Base-by-base conservation (phyloP, 495 filamentous ascomycete genomes). In the Aspergillus homomorphus region DNA sequence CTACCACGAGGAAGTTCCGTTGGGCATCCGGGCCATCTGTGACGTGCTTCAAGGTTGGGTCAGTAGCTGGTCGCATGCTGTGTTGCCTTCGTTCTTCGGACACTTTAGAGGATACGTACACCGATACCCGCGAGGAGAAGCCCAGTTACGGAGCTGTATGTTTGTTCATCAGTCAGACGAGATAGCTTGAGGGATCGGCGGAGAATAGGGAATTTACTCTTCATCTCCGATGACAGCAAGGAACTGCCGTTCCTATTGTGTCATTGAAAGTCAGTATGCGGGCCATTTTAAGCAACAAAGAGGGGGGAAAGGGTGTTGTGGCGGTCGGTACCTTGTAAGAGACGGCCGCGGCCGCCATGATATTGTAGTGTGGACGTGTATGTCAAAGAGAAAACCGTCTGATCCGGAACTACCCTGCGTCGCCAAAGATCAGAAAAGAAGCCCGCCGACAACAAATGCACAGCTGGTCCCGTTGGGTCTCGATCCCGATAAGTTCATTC, bases 181-280 rank as follows among this genome's bases (percentile, higher is more conserved):
- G 3, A 38, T 43, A 14, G 12, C 19, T 33, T 26, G 3, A 4
- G 33, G 23, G 56, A 20, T 30, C 20, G 26, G 23, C 4, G 21
- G 51, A 24, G 30, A 50, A 9, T 38, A 33, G 42, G 51, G 51
- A 57, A 50, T 53, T 73, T 70, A 95, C 94, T 80, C 77, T 86
- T 98, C 94, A 75, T 99, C 95, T 38, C 92, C 93, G 66, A 99
- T 98, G 26, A 98, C 92, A 50, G 94, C 95, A 51, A 98, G 84
- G 77, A 99, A 96, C 72, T 98, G 88, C 62, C 95, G 84, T 75
- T 97, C 90, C 77, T 96, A 59, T 43, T 53, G 46, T 53, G 45
- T n/a, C 4, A 33, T 30, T 12, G 23, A 26, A 23, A 19, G 45
- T 62, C 43, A 66, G 53, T 45, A 46, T 38, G 20, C 16, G 52